Evolutionary conservation across 352 stramenopile genomes (phyloP), one percentile per base, ranked within the genome.

Genomic region (Globisporangium orthogonon): DNA sequence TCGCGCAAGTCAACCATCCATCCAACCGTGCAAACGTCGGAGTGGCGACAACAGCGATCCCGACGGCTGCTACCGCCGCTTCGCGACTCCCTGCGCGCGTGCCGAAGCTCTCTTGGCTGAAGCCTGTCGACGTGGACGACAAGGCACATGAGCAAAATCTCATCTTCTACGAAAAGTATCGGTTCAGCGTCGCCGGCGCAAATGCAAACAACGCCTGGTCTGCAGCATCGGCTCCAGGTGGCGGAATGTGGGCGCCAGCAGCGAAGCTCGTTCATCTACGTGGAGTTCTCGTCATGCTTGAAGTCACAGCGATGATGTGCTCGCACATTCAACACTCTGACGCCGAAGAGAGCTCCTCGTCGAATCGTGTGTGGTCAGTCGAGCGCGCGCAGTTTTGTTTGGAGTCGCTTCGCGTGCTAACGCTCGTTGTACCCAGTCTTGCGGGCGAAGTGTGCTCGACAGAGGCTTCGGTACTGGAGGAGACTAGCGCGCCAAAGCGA

Each of bases 101-200:
- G 4, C 76, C 78, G 6, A 92, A 92, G 59, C 68, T 91, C 2
- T 78, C 73, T n/a, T 76, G 66, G 58, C 86, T 74, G 5, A 92
- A 94, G 58, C 71, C 84, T 0, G 72, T 92, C 4, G 84, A 94
- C 50, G 76, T 94, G 31, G 84, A 94, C 49, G 84, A 94, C 67
- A 94, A 94, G 56, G 74, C 77, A 0, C 82, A 92, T 61, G 80
- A 94, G 41, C 72, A 86, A 48, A 91, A 94, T 17, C 62, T 94
- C 49, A 66, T 87, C 3, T 90, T 94, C 55, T 94, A 85, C 50
- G 84, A 91, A 37, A 89, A 91, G 33, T 89, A 91, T 53, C 80
- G 83, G 18, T 91, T 87, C 59, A 92, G 78, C 57, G 76, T 86
- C 13, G 69, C 56, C 33, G 70, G 58, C 18, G 61, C 70, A 10